Percentiles rank a stretch among this genome's conserved stretches.
Evolutionary conservation across 2,329 filamentous ascomycete genomes (phyloP).

Genomic region (Penicillium sp.): DNA sequence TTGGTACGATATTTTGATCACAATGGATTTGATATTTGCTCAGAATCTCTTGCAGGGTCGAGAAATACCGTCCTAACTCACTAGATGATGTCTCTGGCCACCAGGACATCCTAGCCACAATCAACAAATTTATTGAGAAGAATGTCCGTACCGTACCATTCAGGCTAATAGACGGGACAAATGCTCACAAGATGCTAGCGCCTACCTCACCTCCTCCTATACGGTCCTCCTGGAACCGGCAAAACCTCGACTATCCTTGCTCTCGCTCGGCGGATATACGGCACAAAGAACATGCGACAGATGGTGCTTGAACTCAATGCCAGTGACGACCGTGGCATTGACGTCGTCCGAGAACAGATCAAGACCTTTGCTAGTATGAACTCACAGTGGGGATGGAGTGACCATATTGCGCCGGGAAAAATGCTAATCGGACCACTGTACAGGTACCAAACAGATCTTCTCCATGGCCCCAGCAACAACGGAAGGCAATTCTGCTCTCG

Average conservation of each 20-base stretch:
- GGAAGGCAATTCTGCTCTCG: slow-evolving; percentile 55
- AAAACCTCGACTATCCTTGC: slow-evolving; percentile 97
- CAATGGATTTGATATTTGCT: slow-evolving; percentile 11
- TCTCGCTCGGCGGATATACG: slow-evolving; percentile 90
- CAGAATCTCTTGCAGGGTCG: slow-evolving; percentile 66
- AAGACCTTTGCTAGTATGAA: slow-evolving; percentile 86
- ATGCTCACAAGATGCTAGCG: slow-evolving; percentile 52
- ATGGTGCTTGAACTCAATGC: slow-evolving; percentile 99
- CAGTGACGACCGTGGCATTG: slow-evolving; percentile 95
- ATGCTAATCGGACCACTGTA: slow-evolving; percentile 4
- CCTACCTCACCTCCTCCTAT: slow-evolving; percentile 92
- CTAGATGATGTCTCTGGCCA: slow-evolving; percentile 94
- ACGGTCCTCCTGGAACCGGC: slow-evolving; percentile 93
- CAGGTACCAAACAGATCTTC: slow-evolving; percentile 91
- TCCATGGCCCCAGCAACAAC: slow-evolving; percentile 59
- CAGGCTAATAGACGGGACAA: background rate
- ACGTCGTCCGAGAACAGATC: slow-evolving; percentile 97
- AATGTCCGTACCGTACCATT: slow-evolving; percentile 59
- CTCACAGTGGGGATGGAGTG: background rate
- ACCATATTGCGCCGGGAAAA: background rate
- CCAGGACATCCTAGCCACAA: slow-evolving; percentile 94
- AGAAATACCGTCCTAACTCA: slow-evolving; percentile 91
- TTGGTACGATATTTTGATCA: slow-evolving; percentile 62
- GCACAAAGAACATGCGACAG: slow-evolving; percentile 87
- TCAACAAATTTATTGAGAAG: slow-evolving; percentile 95